Conservation (phyloP, 148 eudicot species). For the Drosera capensis region DNA sequence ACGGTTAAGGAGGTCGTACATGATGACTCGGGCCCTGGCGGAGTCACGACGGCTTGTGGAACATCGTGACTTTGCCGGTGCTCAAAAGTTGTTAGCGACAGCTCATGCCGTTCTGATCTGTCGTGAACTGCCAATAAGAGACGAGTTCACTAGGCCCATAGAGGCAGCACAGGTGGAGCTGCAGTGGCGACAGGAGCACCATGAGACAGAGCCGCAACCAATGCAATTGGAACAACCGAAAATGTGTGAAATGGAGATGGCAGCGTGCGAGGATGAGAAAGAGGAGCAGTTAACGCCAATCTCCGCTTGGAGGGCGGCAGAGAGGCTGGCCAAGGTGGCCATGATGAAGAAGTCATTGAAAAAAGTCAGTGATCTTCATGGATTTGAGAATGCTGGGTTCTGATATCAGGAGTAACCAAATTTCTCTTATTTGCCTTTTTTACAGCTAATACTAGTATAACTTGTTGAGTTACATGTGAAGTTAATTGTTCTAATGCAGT, state of each 20-base stretch:
- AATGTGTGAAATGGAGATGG: conserved; percentile 16
- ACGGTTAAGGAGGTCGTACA: conserved; percentile 52
- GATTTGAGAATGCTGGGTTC: conserved; percentile 94
- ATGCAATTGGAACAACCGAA: neutral
- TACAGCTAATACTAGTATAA: no score
- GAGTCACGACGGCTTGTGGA: conserved; percentile 51
- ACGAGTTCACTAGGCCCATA: no score
- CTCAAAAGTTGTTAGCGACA: conserved; percentile 47
- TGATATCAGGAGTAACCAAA: no score
- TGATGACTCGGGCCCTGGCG: conserved; percentile 69
- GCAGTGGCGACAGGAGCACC: conserved; percentile 16
- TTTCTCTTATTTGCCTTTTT: no score
- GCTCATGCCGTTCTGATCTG: conserved; percentile 49
- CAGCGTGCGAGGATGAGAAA: conserved; percentile 36
- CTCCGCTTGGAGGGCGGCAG: conserved; percentile 97
- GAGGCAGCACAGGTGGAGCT: no score
- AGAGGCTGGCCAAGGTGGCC: conserved; percentile 89
- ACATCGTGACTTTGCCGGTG: conserved; percentile 41
- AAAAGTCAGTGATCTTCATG: conserved; percentile 88
- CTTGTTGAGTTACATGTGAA: no score
- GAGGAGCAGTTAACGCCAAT: conserved; percentile 77
- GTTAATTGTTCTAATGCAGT: no score
- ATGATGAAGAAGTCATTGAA: conserved; percentile 73
- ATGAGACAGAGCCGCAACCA: neutral
- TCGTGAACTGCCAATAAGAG: no score